A percentile compares a stretch with the other conserved stretches of the same genome.
Evolutionary conservation across 1,284 basidiomycete species (phyloP).

Genomic region (Irpex lacteus): DNA sequence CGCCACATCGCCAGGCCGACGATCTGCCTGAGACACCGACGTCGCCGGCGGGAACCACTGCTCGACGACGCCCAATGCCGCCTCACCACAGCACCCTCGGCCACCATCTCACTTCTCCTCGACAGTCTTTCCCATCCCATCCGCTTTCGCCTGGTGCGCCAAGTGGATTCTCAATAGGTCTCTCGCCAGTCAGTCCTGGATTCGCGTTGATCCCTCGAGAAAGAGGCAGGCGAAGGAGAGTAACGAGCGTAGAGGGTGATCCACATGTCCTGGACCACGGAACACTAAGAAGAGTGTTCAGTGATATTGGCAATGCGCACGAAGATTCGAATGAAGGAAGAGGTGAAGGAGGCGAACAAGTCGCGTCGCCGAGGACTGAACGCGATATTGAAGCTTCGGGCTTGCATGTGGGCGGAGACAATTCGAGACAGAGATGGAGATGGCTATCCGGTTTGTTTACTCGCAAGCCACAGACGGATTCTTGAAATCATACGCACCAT

Average conservation of each 20-base stretch:
- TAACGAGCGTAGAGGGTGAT: conserved; percentile 35
- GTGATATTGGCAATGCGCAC: conserved; percentile 14
- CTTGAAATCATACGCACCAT: neutral
- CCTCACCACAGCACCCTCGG: conserved; percentile 9
- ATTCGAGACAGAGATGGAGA: conserved; percentile 5
- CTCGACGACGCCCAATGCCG: conserved; percentile 7
- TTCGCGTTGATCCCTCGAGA: conserved; percentile 61
- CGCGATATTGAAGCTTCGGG: neutral
- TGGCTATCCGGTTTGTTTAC: conserved; percentile 6
- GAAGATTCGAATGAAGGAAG: neutral
- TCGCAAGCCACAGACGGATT: neutral
- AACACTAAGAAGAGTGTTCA: conserved; percentile 23
- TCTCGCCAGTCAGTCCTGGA: conserved; percentile 72
- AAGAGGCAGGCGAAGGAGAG: conserved; percentile 37
- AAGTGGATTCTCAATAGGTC: conserved; percentile 66
- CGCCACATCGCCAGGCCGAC: conserved; percentile 14
- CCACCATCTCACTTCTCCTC: neutral
- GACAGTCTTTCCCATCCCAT: conserved; percentile 18
- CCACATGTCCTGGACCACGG: conserved; percentile 23
- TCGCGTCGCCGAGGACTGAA: neutral
- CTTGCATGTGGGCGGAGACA: neutral
- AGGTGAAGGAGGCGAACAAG: neutral
- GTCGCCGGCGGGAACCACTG: conserved; percentile 9
- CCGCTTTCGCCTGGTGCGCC: conserved; percentile 28
- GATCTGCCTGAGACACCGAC: conserved; percentile 17